Base-by-base conservation (phyloP, 1,284 basidiomycete species). In the Tylopilus sp. region DNA sequence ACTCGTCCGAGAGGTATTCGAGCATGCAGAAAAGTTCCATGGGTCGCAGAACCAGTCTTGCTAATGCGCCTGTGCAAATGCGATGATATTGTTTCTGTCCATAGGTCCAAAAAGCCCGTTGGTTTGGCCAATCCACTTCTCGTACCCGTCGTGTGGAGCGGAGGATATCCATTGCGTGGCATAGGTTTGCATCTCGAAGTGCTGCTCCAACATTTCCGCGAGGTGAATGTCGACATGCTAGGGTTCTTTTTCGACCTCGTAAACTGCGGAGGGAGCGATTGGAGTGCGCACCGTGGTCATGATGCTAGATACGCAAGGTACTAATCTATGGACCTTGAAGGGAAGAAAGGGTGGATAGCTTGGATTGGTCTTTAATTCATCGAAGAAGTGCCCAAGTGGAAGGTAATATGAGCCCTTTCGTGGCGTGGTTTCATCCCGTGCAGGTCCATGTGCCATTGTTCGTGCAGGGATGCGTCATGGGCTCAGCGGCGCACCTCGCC, bases 81-180 rank as follows among this genome's bases (percentile, higher is more conserved):
- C 18, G 12, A 45, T 26, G 34, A 53, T 43, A 0, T 47, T 42
- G 31, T 45, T 33, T 33, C 36, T 52, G 25, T 23, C 21, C 33
- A 39, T 52, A 15, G 21, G 26, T 30, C 3, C 28, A 9, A 52
- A 50, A 10, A 12, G 16, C 2, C 30, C 15, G 15, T 42, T 29
- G n/a, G 39, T 15, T 10, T 3, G 16, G 2, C 18, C 28, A 18
- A 37, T n/a, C 15, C 33, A 19, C 33, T 25, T 34, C 41, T 44
- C 39, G 26, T 39, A 42, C 36, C 16, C 30, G 31, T 39, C 31
- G 39, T 23, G 15, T 0, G 53, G 40, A 26, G 19, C 21, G 12
- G 13, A 16, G 21, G n/a, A 3, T 4, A 19, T 29, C 23, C 41
- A 38, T 11, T 23, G 12, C 10, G 12, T n/a, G 41, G 30, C 11